Evolutionary conservation across 164 flowering plant species (phyloP).

Genomic region (Aristolochia fimbriata): DNA sequence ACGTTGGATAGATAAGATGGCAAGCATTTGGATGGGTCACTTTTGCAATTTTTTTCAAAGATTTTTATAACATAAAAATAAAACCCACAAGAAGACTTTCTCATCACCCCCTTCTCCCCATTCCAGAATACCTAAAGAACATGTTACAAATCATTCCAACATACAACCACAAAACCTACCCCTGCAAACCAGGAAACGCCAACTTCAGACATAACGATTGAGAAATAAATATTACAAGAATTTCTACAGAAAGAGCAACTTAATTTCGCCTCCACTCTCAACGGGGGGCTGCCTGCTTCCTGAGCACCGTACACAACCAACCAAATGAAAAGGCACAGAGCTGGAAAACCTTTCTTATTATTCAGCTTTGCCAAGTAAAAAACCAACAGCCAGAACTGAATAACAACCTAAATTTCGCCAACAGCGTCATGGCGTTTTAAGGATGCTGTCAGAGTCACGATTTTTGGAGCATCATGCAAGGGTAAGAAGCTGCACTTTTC

Average conservation of each 20-base stretch:
- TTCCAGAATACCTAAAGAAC: too few relatives aligned
- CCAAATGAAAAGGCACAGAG: not conserved
- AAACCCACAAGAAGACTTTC: too few relatives aligned
- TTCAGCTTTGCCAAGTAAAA: not conserved
- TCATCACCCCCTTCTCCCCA: too few relatives aligned
- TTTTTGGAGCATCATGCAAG: conserved; percentile 7
- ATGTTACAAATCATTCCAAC: too few relatives aligned
- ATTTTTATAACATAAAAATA: too few relatives aligned
- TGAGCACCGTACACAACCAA: not conserved
- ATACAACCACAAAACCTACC: too few relatives aligned
- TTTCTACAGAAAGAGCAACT: not conserved
- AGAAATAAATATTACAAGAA: not conserved
- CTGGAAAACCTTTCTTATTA: not conserved
- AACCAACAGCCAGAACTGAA: not conserved
- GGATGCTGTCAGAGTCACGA: conserved; percentile 2
- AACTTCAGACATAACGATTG: not conserved
- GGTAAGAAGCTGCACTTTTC: conserved; percentile 2
- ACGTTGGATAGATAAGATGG: too few relatives aligned
- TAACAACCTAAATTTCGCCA: not conserved
- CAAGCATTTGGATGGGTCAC: too few relatives aligned
- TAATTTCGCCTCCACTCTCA: not conserved
- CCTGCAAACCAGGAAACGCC: too few relatives aligned
- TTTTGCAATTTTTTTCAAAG: too few relatives aligned
- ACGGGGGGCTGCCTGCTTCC: conserved; percentile 1
- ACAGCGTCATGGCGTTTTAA: not conserved